Base-by-base conservation (phyloP, 1,284 basidiomycete genomes). In the Spongiforma sp. region DNA sequence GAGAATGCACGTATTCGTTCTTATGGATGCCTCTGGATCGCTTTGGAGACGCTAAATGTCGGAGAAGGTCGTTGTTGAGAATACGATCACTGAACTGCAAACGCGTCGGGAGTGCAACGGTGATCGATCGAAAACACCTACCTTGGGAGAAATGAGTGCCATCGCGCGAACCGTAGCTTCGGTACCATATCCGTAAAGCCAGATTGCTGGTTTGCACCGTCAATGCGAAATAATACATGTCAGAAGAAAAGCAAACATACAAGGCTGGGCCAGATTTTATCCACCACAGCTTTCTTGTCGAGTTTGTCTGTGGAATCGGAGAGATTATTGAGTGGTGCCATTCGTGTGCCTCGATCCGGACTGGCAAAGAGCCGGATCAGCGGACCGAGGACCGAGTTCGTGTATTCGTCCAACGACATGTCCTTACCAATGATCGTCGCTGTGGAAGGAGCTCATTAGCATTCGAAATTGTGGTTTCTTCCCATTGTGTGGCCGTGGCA, bases 1-100 rank as follows among this genome's bases (percentile, higher is more conserved):
- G 6, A 99, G 87, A 69, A 99, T 98, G 73, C 96, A 99, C 0
- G 97, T 98, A 75, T 99, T 99, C 17, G 97, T 99, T 50, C 98
- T 89, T 72, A 99, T 98, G 2, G 95, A 96, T 1, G 96, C 87
- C 78, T 99, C 97, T 0, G 90, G 82, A 74, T 99, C 97, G 24
- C 87, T 89, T 81, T 99, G 98, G 79, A 94, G 93, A 71, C 94
- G 94, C 97, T 24, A 99, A 87, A 67, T 94, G 87, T 5, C 96
- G 91, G 2, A 99, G 86, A 34, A 99, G 88, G 66, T 99, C 98
- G 70, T 99, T 99, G 81, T 99, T 99, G 53, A 99, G 85, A 50
- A 98, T 90, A 1, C 97, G 90, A 68, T 98, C 95, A 57, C 84
- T 93, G 55, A 98, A 83, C 93, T 96, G 28, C 12, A 41, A 15